Base-by-base conservation (phyloP, 331 rosid species). In the Arachis monticola region DNA sequence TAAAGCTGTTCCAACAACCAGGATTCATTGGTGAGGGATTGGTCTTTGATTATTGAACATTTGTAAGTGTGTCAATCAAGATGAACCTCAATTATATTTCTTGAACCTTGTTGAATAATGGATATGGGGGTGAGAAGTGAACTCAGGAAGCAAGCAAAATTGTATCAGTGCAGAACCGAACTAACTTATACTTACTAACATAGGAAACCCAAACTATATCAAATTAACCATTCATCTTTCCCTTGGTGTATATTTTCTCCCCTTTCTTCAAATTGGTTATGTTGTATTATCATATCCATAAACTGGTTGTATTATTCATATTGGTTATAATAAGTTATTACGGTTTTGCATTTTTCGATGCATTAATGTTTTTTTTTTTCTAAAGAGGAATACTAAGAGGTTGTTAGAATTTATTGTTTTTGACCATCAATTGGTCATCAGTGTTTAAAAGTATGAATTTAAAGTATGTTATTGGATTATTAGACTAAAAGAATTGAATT, bases 131-230 rank as follows among this genome's bases (percentile, higher is more conserved):
- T 56, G 62, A 22, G 70, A 73, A 76, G 70, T 70, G 13, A 69
- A 55, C 64, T 63, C 46, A 56, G 68, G 52, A 69, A 32, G 76
- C 71, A 65, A 62, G 47, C 32, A 75, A 32, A 69, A 40, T 70
- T 44, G 72, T 30, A 69, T 57, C 44, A 40, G 58, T 35, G 44
- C 62, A 60, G 77, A 65, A 64, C 55, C 8, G 69, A 53, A 68
- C 64, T 47, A 31, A 69, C 71, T 42, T 73, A 57, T 74, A 65
- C 79, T 67, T 32, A 45, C 77, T 62, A 22, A 71, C 72, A 53
- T 42, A 13, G 74, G 61, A 70, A 64, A 38, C 41, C 0, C 41
- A 38, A 27, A 30, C 52, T 51, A 35, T 70, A 32, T 13, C 11
- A 10, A 31, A 5, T 46, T 8, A 67, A 67, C 46, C 60, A 67